Evolutionary conservation across 495 filamentous ascomycete species (phyloP).

Genomic region (Daldinia caldariorum): DNA sequence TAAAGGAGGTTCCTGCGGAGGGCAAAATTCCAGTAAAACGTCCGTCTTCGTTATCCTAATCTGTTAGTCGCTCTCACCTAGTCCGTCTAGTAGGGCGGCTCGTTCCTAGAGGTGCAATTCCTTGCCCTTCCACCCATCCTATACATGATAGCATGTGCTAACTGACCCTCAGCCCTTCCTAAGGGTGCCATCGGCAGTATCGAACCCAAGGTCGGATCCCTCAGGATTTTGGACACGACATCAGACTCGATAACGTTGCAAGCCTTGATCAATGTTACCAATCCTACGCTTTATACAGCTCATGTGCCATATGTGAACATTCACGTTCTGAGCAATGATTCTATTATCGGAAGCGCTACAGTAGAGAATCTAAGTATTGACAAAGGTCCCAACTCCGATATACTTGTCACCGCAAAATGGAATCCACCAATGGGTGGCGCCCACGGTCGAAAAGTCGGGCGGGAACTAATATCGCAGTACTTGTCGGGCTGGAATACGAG

Average conservation of each 20-base stretch:
- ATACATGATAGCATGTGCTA: conserved; percentile 30
- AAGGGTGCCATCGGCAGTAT: conserved; percentile 58
- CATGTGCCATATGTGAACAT: conserved; percentile 81
- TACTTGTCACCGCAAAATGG: conserved; percentile 77
- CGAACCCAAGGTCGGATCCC: conserved; percentile 66
- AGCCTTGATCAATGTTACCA: conserved; percentile 81
- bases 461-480: conserved; percentile 82
- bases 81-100: conserved; percentile 31
- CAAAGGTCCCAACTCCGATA: conserved; percentile 75
- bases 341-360: conserved; percentile 76
- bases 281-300: conserved; percentile 87
- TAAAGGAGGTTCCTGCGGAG: conserved; percentile 85
- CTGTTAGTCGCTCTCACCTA: conserved; percentile 59
- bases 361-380: conserved; percentile 67
- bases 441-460: conserved; percentile 67
- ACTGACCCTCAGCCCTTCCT: conserved; percentile 51
- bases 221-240: conserved; percentile 76
- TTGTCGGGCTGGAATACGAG: conserved; percentile 87
- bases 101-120: conserved; percentile 33
- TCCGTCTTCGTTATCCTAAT: conserved; percentile 63
- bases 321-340: conserved; percentile 75
- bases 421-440: conserved; percentile 72
- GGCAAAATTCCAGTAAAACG: conserved; percentile 89
- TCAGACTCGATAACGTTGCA: conserved; percentile 72
- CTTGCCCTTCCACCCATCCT: conserved; percentile 28